Percentiles rank a stretch among this genome's conserved stretches.
These are phyloP conservation scores for Pyrenophora seminiperda DNA, from an alignment of 2,329 filamentous ascomycete species.

Conservation along the genomic window DNA sequence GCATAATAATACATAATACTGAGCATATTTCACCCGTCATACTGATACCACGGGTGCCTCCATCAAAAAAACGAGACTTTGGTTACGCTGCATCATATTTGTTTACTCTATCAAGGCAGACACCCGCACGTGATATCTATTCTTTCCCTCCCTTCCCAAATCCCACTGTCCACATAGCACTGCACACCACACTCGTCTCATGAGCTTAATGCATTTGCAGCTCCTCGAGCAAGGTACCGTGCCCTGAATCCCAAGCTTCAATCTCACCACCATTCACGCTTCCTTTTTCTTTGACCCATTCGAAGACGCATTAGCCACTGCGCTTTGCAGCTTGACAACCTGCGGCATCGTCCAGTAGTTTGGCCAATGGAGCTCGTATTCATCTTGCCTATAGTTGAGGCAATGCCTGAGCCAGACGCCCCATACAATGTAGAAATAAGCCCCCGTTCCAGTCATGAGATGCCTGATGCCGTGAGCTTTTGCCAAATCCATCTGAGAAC, in stretches of 20 bases:
- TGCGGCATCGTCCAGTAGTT: conserved; percentile 61
- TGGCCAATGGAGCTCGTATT: conserved; percentile 74
- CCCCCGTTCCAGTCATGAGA: conserved; percentile 78
- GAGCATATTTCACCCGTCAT: no score
- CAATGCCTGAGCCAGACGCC: conserved; percentile 81
- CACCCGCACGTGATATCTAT: not conserved
- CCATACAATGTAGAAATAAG: conserved; percentile 85
- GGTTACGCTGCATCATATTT: not conserved
- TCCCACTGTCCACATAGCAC: not conserved
- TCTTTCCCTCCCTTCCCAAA: not conserved
- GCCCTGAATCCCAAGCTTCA: not conserved
- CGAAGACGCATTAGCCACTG: conserved; percentile 11
- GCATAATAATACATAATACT: not conserved
- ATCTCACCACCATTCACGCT: conserved; percentile 13
- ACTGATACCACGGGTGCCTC: no score
- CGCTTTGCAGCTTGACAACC: conserved; percentile 48
- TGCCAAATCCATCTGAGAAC: not conserved
- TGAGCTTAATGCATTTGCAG: not conserved
- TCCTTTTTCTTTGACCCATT: conserved; percentile 44
- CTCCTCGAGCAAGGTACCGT: not conserved
- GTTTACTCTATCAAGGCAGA: not conserved
- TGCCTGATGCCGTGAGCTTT: conserved; percentile 59
- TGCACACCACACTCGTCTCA: conserved; percentile 1
- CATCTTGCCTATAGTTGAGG: conserved; percentile 72
- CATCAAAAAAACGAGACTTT: no score